A percentile compares a stretch with the other conserved stretches of the same genome.
Conservation (phyloP, 129 eudicot genomes). For the Chrysanthemum seticuspe region DNA sequence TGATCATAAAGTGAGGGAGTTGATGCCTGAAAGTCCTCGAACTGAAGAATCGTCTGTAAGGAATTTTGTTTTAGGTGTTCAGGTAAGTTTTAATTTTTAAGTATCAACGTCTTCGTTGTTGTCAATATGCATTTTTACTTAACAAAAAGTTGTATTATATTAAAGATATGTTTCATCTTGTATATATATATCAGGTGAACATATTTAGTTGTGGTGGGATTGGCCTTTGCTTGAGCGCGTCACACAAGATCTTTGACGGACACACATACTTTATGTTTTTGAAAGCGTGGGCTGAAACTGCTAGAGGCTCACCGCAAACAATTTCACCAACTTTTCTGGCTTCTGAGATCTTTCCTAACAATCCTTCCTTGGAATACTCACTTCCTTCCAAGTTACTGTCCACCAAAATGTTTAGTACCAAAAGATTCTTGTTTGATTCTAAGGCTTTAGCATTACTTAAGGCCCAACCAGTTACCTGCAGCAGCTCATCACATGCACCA, state of each 20-base stretch:
- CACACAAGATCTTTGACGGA: constrained; percentile 30
- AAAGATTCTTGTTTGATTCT: constrained; percentile 25
- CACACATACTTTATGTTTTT: constrained; percentile 15
- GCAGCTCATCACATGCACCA: neutral
- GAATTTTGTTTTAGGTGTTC: constrained; percentile 22
- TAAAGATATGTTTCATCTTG: neutral
- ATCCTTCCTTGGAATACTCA: neutral
- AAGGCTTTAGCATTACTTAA: constrained; percentile 24
- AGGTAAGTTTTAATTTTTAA: neutral
- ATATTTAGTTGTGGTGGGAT: constrained; percentile 36
- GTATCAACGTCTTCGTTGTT: neutral
- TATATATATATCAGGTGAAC: constrained; percentile 17
- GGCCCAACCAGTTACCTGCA: neutral
- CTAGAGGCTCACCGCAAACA: constrained; percentile 7
- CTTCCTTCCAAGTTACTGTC: constrained; percentile 4
- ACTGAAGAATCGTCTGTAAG: constrained; percentile 11
- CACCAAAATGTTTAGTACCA: constrained; percentile 8
- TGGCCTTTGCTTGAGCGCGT: constrained; percentile 21
- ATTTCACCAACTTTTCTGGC: constrained; percentile 18
- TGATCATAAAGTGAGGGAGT: constrained; percentile 12
- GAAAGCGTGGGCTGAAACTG: constrained; percentile 31
- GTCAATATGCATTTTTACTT: neutral
- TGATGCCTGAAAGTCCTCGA: constrained; percentile 11
- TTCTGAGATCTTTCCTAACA: constrained; percentile 6
- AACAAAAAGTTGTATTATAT: neutral